Evolutionary conservation across 139 green algal genomes (phyloP).

Genomic region (Zygnema cylindricum): DNA sequence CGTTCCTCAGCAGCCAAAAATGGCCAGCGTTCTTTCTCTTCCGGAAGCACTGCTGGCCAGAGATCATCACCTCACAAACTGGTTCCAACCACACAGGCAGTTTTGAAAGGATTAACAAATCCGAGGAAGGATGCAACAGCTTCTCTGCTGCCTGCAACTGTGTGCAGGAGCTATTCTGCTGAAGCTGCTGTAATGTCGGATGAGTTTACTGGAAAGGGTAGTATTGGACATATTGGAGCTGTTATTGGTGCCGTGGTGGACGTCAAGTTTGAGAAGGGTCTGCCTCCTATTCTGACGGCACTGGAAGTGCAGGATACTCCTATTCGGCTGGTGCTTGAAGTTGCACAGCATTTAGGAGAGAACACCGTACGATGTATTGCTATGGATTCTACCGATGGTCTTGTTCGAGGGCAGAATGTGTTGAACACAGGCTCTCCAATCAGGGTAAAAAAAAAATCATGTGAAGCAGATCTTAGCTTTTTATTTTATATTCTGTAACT

Average conservation of each 20-base stretch:
- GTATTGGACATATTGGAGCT: constrained; percentile 68
- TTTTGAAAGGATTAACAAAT: background rate
- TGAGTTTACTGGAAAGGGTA: constrained; percentile 46
- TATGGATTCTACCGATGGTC: constrained; percentile 97
- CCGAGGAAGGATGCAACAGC: background rate
- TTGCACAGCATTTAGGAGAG: constrained; percentile 96
- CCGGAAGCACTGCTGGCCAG: background rate
- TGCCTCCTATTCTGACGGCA: constrained; percentile 89
- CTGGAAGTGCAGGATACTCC: constrained; percentile 75
- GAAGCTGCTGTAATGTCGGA: constrained; percentile 27
- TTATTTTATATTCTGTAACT: too few species aligned
- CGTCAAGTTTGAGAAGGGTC: constrained; percentile 92
- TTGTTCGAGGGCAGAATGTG: constrained; percentile 91
- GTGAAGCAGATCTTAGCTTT: too few species aligned
- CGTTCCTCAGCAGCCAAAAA: background rate
- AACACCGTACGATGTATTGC: constrained; percentile 97
- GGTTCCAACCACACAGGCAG: background rate
- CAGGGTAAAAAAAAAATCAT: too few species aligned
- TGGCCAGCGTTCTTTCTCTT: background rate
- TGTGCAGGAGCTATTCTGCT: constrained; percentile 19
- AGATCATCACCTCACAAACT: background rate
- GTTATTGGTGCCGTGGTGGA: constrained; percentile 98
- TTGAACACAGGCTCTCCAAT: constrained; percentile 92
- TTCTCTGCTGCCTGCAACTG: background rate
- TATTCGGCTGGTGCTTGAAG: constrained; percentile 95